These are phyloP conservation scores for Neospermospora avenae DNA, from an alignment of 2,329 filamentous ascomycete species.

Conservation along the genomic window DNA sequence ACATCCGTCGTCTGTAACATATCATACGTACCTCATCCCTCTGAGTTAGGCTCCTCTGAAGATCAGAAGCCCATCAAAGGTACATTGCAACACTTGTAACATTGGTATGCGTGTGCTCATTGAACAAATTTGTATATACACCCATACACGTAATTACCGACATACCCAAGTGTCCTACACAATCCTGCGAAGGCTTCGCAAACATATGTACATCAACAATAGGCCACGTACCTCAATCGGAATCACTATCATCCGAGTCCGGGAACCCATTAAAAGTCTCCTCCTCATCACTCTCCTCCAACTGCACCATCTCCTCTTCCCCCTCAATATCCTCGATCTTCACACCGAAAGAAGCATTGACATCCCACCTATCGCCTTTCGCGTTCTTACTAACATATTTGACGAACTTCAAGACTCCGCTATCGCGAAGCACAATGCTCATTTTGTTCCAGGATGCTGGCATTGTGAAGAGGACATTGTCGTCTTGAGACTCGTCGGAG, in stretches of 20 bases:
- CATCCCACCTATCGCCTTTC: conserved; percentile 88
- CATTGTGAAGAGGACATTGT: conserved; percentile 67
- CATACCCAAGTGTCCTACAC: background rate
- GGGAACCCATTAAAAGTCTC: conserved; percentile 52
- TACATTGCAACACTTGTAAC: too few species aligned
- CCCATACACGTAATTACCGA: background rate
- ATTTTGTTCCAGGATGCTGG: conserved; percentile 83
- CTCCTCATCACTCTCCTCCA: conserved; percentile 45
- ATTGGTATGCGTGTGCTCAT: too few species aligned
- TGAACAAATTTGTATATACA: background rate
- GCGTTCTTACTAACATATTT: conserved; percentile 89
- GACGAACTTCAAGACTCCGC: conserved; percentile 84
- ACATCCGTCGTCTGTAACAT: too few species aligned
- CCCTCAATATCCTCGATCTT: conserved; percentile 46
- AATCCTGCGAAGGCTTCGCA: background rate
- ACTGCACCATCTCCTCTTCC: conserved; percentile 32
- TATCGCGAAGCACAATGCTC: conserved; percentile 84
- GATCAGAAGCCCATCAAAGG: too few species aligned
- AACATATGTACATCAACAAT: background rate
- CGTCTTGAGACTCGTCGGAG: conserved; percentile 64
- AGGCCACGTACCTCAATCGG: conserved; percentile 23
- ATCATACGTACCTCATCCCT: too few species aligned
- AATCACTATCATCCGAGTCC: conserved; percentile 34
- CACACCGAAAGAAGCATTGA: conserved; percentile 76
- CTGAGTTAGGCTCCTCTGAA: too few species aligned